Evolutionary conservation across 768 basidiomycete genomes (phyloP), one percentile per base, ranked within the genome.

Genomic region (Tricholoma hemisulphureum): DNA sequence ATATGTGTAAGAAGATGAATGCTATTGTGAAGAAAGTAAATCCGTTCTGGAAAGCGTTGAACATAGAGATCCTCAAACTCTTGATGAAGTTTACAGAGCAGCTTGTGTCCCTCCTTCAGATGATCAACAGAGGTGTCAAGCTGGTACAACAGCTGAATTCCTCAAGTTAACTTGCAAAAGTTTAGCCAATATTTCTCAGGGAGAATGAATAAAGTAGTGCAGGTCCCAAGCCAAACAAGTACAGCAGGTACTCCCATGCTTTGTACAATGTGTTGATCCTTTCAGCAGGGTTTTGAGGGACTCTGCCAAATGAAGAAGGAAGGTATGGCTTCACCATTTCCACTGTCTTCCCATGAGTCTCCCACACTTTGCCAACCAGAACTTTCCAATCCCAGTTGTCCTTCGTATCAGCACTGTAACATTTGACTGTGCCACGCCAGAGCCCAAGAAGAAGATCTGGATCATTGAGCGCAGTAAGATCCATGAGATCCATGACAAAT

Each of bases 321-420:
- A 76, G 55, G 49, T 67, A 73, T 4, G 41, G 51, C 14, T 6
- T 51, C 1, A 55, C 48, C 5, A 5, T n/a, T 3, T 29, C 57
- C 8, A 63, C 62, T n/a, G 37, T 18, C 11, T 23, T 16, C 6
- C 77, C 76, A 63, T 79, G 77, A 1, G 26, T 20, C 11, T 65
- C 65, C 79, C 80, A 82, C 1, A 52, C 31, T 1, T 65, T 55
- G 0, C 62, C 67, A 2, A 5, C 57, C 0, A 80, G 58, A 0
- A 67, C 57, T 0, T 64, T 69, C 73, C 74, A 78, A n/a, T 61
- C 61, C 76, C 71, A 76, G 2, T 41, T 56, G 0, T 14, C 48
- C 6, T 45, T 53, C 31, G 60, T 48, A 45, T 71, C 67, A 0
- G 61, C 62, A 1, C 61, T 20, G 45, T 62, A 62, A 45, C 56